These are phyloP conservation scores for Kuraishia piskuri DNA, from an alignment of 805 yeast genomes.

Conservation along the genomic window DNA sequence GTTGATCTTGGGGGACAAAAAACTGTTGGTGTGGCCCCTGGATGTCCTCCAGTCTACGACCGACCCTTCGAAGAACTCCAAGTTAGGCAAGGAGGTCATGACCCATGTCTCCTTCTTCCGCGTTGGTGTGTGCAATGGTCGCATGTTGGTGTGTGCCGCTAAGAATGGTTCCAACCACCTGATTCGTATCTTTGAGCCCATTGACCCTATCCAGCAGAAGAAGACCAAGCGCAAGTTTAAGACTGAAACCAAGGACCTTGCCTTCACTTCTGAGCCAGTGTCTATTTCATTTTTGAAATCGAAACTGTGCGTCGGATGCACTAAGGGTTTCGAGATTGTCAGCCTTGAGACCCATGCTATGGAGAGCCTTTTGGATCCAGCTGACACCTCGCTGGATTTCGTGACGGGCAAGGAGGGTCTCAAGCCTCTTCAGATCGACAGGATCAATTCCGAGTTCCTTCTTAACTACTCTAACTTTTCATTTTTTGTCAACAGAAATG, in stretches of 20 bases:
- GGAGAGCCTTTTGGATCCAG: constrained; percentile 92
- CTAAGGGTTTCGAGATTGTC: constrained; percentile 93
- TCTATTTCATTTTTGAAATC: constrained; percentile 85
- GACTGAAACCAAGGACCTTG: constrained; percentile 63
- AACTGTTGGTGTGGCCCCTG: constrained; percentile 67
- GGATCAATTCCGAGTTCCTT: constrained; percentile 82
- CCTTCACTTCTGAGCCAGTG: constrained; percentile 82
- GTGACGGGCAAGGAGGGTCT: constrained; percentile 76
- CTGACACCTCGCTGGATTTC: constrained; percentile 94
- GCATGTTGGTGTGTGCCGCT: constrained; percentile 83
- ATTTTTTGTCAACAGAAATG: constrained; percentile 87
- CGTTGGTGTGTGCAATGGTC: constrained; percentile 87
- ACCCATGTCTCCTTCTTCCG: constrained; percentile 87
- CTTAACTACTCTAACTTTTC: constrained; percentile 89
- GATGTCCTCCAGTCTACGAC: constrained; percentile 43
- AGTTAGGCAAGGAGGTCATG: constrained; percentile 69
- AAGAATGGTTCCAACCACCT: constrained; percentile 69
- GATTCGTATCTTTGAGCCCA: constrained; percentile 83
- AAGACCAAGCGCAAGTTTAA: constrained; percentile 65
- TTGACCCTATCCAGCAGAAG: constrained; percentile 56
- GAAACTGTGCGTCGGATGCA: constrained; percentile 88
- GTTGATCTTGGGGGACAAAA: constrained; percentile 74
- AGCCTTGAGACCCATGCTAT: constrained; percentile 76
- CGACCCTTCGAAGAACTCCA: constrained; percentile 41
- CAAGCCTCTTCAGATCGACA: constrained; percentile 85